Evolutionary conservation across 2,329 filamentous ascomycete genomes (phyloP).

Genomic region (Colletotrichum theobromicola): DNA sequence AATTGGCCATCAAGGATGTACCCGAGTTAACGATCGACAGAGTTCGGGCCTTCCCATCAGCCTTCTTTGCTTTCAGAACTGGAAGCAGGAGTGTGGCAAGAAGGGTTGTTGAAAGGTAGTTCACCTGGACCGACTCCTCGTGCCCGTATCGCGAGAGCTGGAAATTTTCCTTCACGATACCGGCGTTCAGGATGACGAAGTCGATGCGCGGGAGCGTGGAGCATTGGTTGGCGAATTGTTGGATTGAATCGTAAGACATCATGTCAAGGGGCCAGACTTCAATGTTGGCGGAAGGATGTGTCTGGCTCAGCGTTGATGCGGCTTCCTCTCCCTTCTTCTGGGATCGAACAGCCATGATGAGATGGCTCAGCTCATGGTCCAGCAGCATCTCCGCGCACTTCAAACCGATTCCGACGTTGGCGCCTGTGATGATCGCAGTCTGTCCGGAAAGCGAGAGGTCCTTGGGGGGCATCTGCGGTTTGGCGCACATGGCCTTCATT

Average conservation of each 20-base stretch:
- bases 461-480: conserved; percentile 23
- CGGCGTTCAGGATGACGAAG: conserved; percentile 41
- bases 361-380: conserved; percentile 36
- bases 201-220: conserved; percentile 40
- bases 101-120: conserved; percentile 57
- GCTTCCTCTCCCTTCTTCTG: conserved; percentile 46
- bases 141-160: conserved; percentile 31
- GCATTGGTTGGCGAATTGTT: conserved; percentile 38
- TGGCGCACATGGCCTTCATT: conserved; percentile 30
- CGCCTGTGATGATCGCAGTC: conserved; percentile 54
- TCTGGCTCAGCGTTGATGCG: conserved; percentile 32
- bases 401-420: conserved; percentile 55
- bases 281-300: conserved; percentile 35
- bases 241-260: conserved; percentile 40
- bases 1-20: conserved; percentile 25
- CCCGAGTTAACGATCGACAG: conserved; percentile 37
- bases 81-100: conserved; percentile 43
- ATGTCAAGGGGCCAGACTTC: conserved; percentile 50
- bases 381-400: conserved; percentile 46
- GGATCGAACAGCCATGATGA: conserved; percentile 54
- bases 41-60: conserved; percentile 20
- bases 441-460: conserved; percentile 34
- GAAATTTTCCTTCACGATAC: conserved; percentile 27
- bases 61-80: conserved; percentile 30
- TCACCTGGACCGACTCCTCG: conserved; percentile 54